Conservation (phyloP, 768 basidiomycete genomes). For the Amanita phalloides region DNA sequence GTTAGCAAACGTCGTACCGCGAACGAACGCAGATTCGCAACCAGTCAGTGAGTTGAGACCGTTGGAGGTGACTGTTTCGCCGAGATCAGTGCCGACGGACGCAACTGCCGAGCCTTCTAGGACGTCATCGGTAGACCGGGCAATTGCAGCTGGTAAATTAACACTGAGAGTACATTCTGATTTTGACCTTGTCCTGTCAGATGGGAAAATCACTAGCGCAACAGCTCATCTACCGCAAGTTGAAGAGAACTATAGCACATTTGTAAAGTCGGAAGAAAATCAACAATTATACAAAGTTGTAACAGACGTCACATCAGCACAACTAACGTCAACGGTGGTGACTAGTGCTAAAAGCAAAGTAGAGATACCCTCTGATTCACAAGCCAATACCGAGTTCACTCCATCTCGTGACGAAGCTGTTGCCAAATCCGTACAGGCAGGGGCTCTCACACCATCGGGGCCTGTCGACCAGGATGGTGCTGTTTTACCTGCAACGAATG, state of each 20-base stretch:
- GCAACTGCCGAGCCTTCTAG: neutral
- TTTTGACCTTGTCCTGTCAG: neutral
- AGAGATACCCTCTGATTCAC: neutral
- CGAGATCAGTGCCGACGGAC: neutral
- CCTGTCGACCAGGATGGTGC: neutral
- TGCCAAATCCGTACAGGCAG: too few relatives aligned
- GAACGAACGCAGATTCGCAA: neutral
- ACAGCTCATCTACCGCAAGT: neutral
- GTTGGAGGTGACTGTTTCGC: neutral
- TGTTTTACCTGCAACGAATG: neutral
- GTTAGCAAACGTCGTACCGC: too few relatives aligned
- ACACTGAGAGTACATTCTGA: neutral
- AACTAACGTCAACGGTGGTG: neutral
- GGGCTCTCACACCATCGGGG: neutral
- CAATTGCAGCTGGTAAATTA: neutral
- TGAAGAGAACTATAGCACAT: neutral
- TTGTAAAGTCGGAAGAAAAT: neutral
- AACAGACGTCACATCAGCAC: neutral
- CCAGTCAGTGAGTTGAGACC: neutral
- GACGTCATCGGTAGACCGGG: neutral
- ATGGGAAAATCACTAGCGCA: neutral
- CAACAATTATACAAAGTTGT: neutral
- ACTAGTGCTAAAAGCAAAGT: neutral
- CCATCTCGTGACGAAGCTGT: neutral
- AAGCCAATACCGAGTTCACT: neutral